Base-by-base conservation (phyloP, 139 green algal species). In the Spirogloea muscicola region DNA sequence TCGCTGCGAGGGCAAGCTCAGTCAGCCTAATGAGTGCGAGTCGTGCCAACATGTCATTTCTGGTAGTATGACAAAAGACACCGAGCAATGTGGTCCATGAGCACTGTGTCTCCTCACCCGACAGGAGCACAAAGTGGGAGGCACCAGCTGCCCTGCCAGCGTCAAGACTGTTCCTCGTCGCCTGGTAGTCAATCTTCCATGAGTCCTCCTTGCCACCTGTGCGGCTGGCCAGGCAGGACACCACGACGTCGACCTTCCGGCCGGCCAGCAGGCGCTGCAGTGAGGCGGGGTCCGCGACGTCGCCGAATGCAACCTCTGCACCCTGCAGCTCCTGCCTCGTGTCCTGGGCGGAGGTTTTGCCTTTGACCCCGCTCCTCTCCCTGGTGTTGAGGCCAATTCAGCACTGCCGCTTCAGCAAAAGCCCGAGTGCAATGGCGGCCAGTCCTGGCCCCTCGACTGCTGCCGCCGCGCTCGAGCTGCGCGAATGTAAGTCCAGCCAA, bases 151-250 rank as follows among this genome's bases (percentile, higher is more conserved):
- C 37, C n/a, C 40, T 49, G 6, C 49, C 64, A 16, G 42, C 64
- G 5, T 96, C 84, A 76, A 98, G 81, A 0, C 79, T 76, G 83
- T 98, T 96, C 72, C 90, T 90, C 6, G 93, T 97, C 9, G 95
- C 94, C 76, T 94, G 84, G 85, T 99, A 98, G 86, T 99, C 94
- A 4, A 99, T 91, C 10, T 86, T 68, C 92, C 91, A 96, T 21
- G 87, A 95, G 88, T 99, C 94, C 82, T 95, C 90, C 42, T 80
- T 82, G 62, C 72, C 85, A 72, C 92, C 94, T 5, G 92, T 98
- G 33, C 95, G 81, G 79, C 82, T 92, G 46, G 95, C 95, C 27
- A 99, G 83, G 87, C 95, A 99, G 13, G 85, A 96, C 1, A 99
- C 90, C 42, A 98, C 92, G n/a, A 96, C 94, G 72, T 99, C 93